Percentiles rank a stretch among this genome's conserved stretches.
Evolutionary conservation across 108 stramenopile genomes (phyloP).

Genomic region (Cylindrotheca closterium): DNA sequence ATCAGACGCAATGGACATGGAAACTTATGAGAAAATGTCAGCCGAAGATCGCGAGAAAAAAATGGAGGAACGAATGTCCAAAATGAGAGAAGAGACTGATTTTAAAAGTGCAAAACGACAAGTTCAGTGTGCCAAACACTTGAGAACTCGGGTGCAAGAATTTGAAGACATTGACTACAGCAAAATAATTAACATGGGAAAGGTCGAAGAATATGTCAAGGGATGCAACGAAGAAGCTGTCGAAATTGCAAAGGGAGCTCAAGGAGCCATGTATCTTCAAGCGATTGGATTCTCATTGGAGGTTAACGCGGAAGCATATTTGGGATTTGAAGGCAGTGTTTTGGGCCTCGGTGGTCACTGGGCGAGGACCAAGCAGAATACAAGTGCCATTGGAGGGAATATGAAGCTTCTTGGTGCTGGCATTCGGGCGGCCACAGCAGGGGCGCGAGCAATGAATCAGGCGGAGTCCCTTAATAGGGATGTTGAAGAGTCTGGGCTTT

Average conservation of each 20-base stretch:
- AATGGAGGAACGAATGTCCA: conserved; percentile 19
- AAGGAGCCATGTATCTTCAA: conserved; percentile 69
- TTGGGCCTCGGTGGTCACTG: conserved; percentile 74
- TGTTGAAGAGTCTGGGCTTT: conserved; percentile 34
- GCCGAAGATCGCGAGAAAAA: conserved; percentile 24
- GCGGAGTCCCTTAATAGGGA: conserved; percentile 61
- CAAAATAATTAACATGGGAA: conserved; percentile 1
- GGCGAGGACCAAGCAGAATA: conserved; percentile 61
- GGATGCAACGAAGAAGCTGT: conserved; percentile 53
- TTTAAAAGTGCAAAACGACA: conserved; percentile 70
- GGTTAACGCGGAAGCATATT: conserved; percentile 72
- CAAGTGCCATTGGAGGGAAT: conserved; percentile 49
- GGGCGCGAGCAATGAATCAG: conserved; percentile 72
- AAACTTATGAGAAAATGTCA: conserved; percentile 10
- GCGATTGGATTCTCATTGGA: conserved; percentile 77
- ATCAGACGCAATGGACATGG: conserved; percentile 7
- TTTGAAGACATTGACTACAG: conserved; percentile 36
- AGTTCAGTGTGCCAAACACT: conserved; percentile 68
- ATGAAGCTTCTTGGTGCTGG: conserved; percentile 69
- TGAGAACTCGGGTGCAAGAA: conserved; percentile 50
- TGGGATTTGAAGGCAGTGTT: conserved; percentile 70
- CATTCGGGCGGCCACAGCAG: conserved; percentile 65
- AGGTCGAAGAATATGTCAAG: conserved; percentile 29
- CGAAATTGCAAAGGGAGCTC: conserved; percentile 72
- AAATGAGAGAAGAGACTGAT: conserved; percentile 34